phyloP scores from a whole-genome alignment of 106 monocot species.

The Apostasia ramifera region DNA sequence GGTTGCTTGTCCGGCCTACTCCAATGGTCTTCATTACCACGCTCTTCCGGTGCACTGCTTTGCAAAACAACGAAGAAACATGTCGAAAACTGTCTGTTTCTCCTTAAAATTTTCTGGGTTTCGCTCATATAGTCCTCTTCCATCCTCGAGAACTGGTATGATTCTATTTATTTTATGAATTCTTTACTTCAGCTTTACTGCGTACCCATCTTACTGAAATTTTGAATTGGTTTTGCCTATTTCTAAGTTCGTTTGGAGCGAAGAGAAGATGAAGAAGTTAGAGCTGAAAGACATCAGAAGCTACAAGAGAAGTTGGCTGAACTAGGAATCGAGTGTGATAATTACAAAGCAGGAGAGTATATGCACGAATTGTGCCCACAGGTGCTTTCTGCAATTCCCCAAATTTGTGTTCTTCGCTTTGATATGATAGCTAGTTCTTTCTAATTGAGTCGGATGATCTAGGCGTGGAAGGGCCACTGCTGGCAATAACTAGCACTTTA shows the following conservation, averaged over 20 bases:
- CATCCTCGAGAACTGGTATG: conserved; percentile 4
- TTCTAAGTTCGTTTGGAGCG: conserved; percentile 5
- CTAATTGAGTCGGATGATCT: no score
- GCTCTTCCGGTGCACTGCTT: neutral
- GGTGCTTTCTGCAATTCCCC: neutral
- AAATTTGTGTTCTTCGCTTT: neutral
- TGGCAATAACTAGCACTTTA: no score
- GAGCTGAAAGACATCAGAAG: neutral
- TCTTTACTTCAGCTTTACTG: neutral
- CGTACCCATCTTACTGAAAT: neutral
- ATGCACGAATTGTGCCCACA: neutral
- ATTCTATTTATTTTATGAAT: neutral
- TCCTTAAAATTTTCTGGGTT: neutral
- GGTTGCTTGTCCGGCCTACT: neutral
- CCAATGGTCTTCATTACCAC: neutral
- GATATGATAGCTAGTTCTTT: neutral
- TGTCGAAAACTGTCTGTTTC: neutral
- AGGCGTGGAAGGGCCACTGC: no score
- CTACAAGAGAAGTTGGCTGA: conserved; percentile 6
- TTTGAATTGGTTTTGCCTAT: neutral
- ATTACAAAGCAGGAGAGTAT: neutral
- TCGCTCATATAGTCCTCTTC: neutral
- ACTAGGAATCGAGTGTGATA: neutral
- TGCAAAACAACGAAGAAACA: neutral
- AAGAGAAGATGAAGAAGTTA: neutral